Evolutionary conservation across 768 basidiomycete genomes (phyloP), one percentile per base, ranked within the genome.

Genomic region (Polyporus arcularius): DNA sequence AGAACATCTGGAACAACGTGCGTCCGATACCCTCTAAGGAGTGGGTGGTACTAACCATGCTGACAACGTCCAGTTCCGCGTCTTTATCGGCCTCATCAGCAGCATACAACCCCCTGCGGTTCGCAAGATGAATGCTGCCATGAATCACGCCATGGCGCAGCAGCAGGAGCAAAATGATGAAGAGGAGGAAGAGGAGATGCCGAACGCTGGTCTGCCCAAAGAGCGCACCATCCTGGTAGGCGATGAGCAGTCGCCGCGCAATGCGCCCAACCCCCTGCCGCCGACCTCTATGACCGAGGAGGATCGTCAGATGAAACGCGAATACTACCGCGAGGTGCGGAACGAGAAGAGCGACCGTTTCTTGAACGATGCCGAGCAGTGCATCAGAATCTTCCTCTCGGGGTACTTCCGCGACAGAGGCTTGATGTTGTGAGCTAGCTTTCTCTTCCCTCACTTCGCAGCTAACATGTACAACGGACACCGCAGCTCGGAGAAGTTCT

Each of bases 331-430:
- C 14, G 68, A 72, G 40, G 59, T 57, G 39, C 68, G 68, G 31
- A 71, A 69, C 28, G 55, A 58, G 38, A 65, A 65, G 30, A 73
- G 85, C 54, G 67, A 76, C 0, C 62, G 71, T 4, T 93, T 93
- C 71, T 73, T 93, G 59, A 73, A 79, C 41, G 79, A 89, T 57
- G 88, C 91, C 0, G 88, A 85, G 64, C 71, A 70, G 9, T 72
- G 77, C 32, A 73, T 87, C 55, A 83, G 78, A 57, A 78, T 90
- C 18, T 93, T 91, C 72, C 75, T 93, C 60, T 88, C 89, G 0
- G 88, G 88, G 4, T 82, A 84, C 65, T 87, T 85, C 74, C 78
- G 83, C 39, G 81, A 85, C 55, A 83, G 84, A 58, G 91, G 91
- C 28, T 78, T 89, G 49, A 80, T 85, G 56, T 91, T 87, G 90